Conservation (phyloP, 1,139 yeast genomes). For the Blastobotrys indianensis region DNA sequence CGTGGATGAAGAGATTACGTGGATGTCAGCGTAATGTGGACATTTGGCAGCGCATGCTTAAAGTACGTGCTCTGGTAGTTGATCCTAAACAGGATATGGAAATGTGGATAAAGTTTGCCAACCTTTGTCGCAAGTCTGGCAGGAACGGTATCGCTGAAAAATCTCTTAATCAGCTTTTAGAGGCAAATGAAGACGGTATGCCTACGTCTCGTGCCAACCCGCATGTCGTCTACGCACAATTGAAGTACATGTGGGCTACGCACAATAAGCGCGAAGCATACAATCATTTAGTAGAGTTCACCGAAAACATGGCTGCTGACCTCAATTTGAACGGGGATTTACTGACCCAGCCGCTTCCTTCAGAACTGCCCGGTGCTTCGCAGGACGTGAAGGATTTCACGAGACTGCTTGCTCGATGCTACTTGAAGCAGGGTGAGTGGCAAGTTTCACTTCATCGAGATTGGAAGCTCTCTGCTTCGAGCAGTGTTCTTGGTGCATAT, state of each 20-base stretch:
- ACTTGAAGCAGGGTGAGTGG: slow-evolving; percentile 98
- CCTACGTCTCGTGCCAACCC: slow-evolving; percentile 83
- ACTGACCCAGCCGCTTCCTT: slow-evolving; percentile 81
- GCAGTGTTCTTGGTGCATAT: slow-evolving; percentile 81
- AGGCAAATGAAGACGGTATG: slow-evolving; percentile 39
- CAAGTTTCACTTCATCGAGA: slow-evolving; percentile 70
- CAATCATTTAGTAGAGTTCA: slow-evolving; percentile 78
- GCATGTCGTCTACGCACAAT: slow-evolving; percentile 92
- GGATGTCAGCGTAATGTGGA: slow-evolving; percentile 97
- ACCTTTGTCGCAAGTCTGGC: slow-evolving; percentile 89
- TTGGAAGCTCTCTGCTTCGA: slow-evolving; percentile 73
- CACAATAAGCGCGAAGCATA: slow-evolving; percentile 86
- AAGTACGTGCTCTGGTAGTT: slow-evolving; percentile 87
- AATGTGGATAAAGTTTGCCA: slow-evolving; percentile 97
- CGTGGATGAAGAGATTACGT: slow-evolving; percentile 87
- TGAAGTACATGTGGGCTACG: slow-evolving; percentile 95
- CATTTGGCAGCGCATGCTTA: slow-evolving; percentile 94
- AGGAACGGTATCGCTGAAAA: slow-evolving; percentile 89
- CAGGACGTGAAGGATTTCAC: slow-evolving; percentile 80
- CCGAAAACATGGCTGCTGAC: slow-evolving; percentile 85
- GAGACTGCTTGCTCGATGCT: slow-evolving; percentile 85
- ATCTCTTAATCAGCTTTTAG: slow-evolving; percentile 67
- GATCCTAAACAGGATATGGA: slow-evolving; percentile 97
- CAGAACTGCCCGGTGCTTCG: slow-evolving; percentile 66
- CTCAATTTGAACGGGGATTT: slow-evolving; percentile 56